These are phyloP conservation scores for Teunomyces cretensis DNA, from an alignment of 805 yeast genomes.

Conservation along the genomic window DNA sequence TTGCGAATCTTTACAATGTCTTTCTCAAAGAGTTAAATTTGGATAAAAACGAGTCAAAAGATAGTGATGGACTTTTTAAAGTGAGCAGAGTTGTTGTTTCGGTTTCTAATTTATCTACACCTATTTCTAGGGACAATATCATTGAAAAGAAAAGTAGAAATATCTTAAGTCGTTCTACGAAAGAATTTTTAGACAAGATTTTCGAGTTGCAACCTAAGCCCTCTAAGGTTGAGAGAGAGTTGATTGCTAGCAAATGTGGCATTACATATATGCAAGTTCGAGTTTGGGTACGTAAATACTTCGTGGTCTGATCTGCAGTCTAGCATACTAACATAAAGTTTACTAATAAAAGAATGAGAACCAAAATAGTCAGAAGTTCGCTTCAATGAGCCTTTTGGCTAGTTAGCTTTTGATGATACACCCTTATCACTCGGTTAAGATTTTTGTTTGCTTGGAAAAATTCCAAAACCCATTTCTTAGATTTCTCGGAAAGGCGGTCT, in stretches of 20 bases:
- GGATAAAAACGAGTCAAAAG: not conserved
- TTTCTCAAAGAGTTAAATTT: not conserved
- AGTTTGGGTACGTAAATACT: conserved; percentile 30
- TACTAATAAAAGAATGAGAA: conserved; percentile 29
- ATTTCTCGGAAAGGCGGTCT: not conserved
- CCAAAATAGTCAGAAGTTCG: conserved; percentile 11
- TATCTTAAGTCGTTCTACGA: not conserved
- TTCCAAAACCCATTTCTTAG: conserved; percentile 2
- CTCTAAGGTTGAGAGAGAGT: conserved; percentile 23
- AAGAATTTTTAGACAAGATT: conserved; percentile 13
- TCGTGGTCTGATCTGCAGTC: too few species aligned
- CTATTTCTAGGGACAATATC: not conserved
- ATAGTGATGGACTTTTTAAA: not conserved
- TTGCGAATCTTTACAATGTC: not conserved
- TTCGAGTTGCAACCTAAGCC: conserved; percentile 20
- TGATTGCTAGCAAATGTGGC: conserved; percentile 26
- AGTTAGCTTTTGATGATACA: not conserved
- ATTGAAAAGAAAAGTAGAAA: not conserved
- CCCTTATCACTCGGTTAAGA: conserved; percentile 5
- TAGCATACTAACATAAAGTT: conserved; percentile 18
- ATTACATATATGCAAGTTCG: conserved; percentile 28
- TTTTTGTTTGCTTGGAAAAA: conserved; percentile 3
- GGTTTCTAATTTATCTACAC: not conserved
- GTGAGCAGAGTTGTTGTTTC: not conserved
- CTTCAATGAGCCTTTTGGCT: not conserved